Conservation (phyloP, 768 basidiomycete species). For the Piloderma croceum region DNA sequence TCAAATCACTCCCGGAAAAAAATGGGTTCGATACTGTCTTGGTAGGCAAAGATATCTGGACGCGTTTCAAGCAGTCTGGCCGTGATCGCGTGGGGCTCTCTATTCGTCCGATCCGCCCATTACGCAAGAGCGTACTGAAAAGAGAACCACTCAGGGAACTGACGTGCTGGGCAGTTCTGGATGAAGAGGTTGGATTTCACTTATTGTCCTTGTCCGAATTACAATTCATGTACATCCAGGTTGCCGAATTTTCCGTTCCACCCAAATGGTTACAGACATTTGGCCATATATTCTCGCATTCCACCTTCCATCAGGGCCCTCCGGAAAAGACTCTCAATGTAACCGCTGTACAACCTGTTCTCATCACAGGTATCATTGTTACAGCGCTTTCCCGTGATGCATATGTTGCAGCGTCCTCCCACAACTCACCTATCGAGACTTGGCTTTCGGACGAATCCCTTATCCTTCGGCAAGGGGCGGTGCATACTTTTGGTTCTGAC, state of each 20-base stretch:
- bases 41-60: slow-evolving; percentile 30
- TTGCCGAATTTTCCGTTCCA: slow-evolving; percentile 35
- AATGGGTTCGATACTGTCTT: slow-evolving; percentile 20
- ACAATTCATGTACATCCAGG: slow-evolving; percentile 17
- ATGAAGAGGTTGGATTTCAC: slow-evolving; percentile 33
- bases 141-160: slow-evolving; percentile 10
- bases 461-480: slow-evolving; percentile 50
- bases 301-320: slow-evolving; percentile 3
- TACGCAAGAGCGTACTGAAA: slow-evolving; percentile 3
- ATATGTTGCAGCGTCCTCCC: slow-evolving; percentile 36
- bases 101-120: slow-evolving; percentile 8
- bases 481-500: slow-evolving; percentile 25
- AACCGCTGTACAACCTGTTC: slow-evolving; percentile 24
- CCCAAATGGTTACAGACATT: slow-evolving; percentile 33
- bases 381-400: slow-evolving; percentile 46
- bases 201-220: neutral
- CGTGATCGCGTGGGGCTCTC: slow-evolving; percentile 14
- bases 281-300: slow-evolving; percentile 28
- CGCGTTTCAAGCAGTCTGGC: slow-evolving; percentile 10
- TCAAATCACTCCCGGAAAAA: slow-evolving; percentile 9
- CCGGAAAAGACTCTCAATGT: slow-evolving; percentile 16
- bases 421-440: slow-evolving; percentile 33
- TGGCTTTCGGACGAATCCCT: slow-evolving; percentile 37
- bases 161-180: slow-evolving; percentile 30
- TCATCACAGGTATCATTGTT: slow-evolving; percentile 47